phyloP scores from a whole-genome alignment of 192 early-diverging fungal species.

The Oehlia diaphana region DNA sequence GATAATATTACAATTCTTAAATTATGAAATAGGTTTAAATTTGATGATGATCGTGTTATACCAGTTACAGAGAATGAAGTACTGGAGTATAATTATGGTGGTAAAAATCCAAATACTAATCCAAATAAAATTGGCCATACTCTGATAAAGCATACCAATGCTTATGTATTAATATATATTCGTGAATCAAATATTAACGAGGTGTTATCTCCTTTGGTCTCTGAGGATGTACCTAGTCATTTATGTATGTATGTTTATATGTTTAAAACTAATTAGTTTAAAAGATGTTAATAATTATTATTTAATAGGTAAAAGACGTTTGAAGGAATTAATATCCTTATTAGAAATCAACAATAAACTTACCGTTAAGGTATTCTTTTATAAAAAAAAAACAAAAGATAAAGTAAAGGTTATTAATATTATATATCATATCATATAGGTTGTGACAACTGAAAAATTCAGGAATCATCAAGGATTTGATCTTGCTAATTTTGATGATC shows the following conservation, averaged over 20 bases:
- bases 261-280: neutral
- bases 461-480: conserved; percentile 82
- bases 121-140: no score
- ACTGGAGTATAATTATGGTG: conserved; percentile 94
- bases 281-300: neutral
- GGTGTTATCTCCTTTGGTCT: conserved; percentile 67
- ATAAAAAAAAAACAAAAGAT: no score
- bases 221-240: conserved; percentile 80
- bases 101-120: conserved; percentile 24
- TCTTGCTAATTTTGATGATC: conserved; percentile 68
- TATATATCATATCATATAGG: conserved; percentile 29
- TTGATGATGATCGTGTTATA: conserved; percentile 94
- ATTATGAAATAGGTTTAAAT: conserved; percentile 59
- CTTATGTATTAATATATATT: conserved; percentile 99
- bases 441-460: conserved; percentile 72
- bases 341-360: conserved; percentile 66
- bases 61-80: conserved; percentile 80
- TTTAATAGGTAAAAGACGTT: conserved; percentile 39
- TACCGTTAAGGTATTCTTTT: conserved; percentile 50
- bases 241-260: conserved; percentile 45
- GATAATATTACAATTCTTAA: no score
- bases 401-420: neutral
- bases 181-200: conserved; percentile 71
- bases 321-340: conserved; percentile 63
- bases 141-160: conserved; percentile 57